Conservation (phyloP, 2,329 filamentous ascomycete species). For the Graphilbum fragrans region DNA sequence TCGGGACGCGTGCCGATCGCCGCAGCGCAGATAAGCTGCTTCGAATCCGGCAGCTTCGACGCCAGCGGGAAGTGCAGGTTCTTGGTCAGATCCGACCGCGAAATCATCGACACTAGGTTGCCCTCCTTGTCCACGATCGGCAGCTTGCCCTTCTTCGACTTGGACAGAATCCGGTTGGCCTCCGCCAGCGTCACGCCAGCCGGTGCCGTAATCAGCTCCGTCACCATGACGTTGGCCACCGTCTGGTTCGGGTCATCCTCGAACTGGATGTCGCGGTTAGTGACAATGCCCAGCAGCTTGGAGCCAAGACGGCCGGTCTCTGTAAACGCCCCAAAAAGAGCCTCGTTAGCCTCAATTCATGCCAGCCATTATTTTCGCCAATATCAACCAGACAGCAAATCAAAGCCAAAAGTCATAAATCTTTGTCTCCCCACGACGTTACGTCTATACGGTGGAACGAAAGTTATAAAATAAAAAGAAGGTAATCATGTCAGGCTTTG, state of each 20-base stretch:
- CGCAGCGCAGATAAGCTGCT: slow-evolving; percentile 92
- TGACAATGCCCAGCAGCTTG: slow-evolving; percentile 94
- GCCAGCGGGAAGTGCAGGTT: slow-evolving; percentile 95
- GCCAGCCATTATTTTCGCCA: background rate
- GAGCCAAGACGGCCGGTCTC: slow-evolving; percentile 88
- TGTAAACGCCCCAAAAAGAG: slow-evolving; percentile 27
- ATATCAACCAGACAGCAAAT: slow-evolving; percentile 2
- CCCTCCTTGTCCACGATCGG: slow-evolving; percentile 76
- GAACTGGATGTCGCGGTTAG: slow-evolving; percentile 96
- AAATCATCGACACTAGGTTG: slow-evolving; percentile 86
- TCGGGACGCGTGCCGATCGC: slow-evolving; percentile 91
- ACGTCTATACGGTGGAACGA: slow-evolving; percentile 97
- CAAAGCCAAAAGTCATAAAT: slow-evolving; percentile 11
- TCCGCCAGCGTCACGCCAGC: slow-evolving; percentile 73
- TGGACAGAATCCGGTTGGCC: slow-evolving; percentile 84
- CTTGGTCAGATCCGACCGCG: slow-evolving; percentile 93
- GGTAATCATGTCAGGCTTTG: slow-evolving; percentile 61
- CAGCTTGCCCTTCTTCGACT: slow-evolving; percentile 97
- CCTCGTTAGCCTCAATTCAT: background rate
- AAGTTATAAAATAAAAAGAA: slow-evolving; percentile 79
- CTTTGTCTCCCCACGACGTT: slow-evolving; percentile 71
- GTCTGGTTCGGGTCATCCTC: slow-evolving; percentile 61
- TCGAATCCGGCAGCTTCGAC: slow-evolving; percentile 91
- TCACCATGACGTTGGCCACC: slow-evolving; percentile 89
- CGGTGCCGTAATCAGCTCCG: slow-evolving; percentile 83